Evolutionary conservation across 2,329 filamentous ascomycete genomes (phyloP), one percentile per base, ranked within the genome.

Genomic region (Microdochium nivale): DNA sequence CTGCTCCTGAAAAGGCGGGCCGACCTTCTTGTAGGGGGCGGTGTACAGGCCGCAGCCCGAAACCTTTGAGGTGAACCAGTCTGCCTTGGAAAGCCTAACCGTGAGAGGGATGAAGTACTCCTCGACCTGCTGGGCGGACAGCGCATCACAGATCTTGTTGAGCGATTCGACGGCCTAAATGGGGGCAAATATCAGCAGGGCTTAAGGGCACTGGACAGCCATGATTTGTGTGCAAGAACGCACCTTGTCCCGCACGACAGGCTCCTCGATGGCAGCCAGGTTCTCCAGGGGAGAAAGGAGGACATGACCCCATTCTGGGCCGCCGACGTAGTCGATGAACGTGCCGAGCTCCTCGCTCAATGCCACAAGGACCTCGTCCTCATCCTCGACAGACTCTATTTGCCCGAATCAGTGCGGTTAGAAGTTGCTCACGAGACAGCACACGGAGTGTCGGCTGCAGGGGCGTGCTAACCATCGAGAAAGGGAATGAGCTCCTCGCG

Each of bases 41-140:
- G 88, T 94, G 76, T 92, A 99, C 56, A 99, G 86, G 56, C 94
- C 94, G 58, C 92, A 96, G 56, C 92, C 94, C 30, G 94, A 99
- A 58, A 99, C 94, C 76, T 97, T 99, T 58, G 94, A 97, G 53
- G 94, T 99, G 72, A 99, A 99, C 94, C 94, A 99, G 74, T 99
- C 94, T 72, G 94, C 94, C 80, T 97, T 99, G 59, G 94, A 95
- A 55, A 99, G 88, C 67, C 94, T 90, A 65, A 95, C 83, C 54
- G 91, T 91, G 65, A 99, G 86, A 56, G 94, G 94, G 61, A 99
- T 92, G 75, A 97, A 97, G 73, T 91, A 88, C 65, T 96, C 89
- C 77, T 99, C 94, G 67, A 97, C 86, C 76, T 99, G 94, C 70
- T 90, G 81, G 62, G 90, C 77, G 49, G 90, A 95, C 52, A 99